phyloP scores from a whole-genome alignment of 306 rosid genomes.

The Corylus americana region DNA sequence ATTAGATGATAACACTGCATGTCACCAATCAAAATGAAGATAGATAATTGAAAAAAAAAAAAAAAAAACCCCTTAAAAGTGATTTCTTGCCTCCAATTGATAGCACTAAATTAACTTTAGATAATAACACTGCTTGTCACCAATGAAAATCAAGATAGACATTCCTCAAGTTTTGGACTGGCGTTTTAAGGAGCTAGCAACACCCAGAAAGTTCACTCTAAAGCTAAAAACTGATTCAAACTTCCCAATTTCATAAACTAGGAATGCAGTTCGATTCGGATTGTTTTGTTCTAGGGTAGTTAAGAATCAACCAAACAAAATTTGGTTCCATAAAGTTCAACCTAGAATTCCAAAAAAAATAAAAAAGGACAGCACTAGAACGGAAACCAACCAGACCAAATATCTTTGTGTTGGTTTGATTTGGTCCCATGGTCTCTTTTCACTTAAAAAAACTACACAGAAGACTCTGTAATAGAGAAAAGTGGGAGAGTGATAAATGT shows the following conservation, averaged over 20 bases:
- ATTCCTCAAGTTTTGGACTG: neutral
- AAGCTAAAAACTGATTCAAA: neutral
- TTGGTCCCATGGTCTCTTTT: too few species aligned
- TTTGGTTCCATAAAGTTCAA: too few species aligned
- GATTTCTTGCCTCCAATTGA: neutral
- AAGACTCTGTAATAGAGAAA: neutral
- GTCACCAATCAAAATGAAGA: neutral
- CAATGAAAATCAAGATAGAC: too few species aligned
- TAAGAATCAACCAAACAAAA: too few species aligned
- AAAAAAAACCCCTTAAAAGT: neutral
- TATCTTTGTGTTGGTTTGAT: too few species aligned
- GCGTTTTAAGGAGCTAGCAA: neutral
- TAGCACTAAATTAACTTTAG: neutral
- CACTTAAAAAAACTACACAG: neutral
- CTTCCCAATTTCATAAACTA: too few species aligned
- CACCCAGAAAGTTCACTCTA: neutral
- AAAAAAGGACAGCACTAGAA: too few species aligned
- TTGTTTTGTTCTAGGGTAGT: too few species aligned
- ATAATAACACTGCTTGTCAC: too few species aligned
- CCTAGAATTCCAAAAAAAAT: too few species aligned
- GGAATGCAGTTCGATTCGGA: too few species aligned
- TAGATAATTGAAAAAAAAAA: neutral
- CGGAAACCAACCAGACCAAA: too few species aligned
- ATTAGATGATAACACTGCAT: neutral
- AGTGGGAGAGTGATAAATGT: neutral